Conservation (phyloP, 2,329 filamentous ascomycete genomes). For the Colletotrichum sp. region DNA sequence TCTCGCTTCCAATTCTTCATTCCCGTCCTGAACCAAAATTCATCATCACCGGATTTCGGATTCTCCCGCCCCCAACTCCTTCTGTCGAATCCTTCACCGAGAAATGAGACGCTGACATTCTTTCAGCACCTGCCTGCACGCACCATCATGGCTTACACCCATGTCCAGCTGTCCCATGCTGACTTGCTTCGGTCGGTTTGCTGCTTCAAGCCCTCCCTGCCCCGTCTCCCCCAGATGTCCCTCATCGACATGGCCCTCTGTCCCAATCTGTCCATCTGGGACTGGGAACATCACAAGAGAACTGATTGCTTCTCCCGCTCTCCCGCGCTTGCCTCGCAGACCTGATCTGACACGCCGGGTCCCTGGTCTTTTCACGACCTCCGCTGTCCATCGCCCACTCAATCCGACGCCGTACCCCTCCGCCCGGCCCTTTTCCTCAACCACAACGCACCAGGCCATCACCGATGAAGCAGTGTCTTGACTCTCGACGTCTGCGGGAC, state of each 20-base stretch:
- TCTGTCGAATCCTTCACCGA: neutral
- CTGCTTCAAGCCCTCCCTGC: neutral
- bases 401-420: neutral
- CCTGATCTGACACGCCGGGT: slow-evolving; percentile 7
- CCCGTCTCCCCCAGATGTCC: neutral
- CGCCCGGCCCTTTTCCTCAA: neutral
- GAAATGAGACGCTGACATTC: neutral
- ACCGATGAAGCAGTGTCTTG: neutral
- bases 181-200: neutral
- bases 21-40: neutral
- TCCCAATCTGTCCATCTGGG: neutral
- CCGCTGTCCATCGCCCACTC: neutral
- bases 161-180: neutral
- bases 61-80: neutral
- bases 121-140: neutral
- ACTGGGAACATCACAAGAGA: neutral
- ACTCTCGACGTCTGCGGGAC: neutral
- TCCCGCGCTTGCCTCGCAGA: neutral
- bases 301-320: neutral
- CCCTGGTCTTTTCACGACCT: neutral
- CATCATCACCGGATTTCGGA: neutral
- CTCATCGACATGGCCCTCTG: neutral
- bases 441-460: neutral
- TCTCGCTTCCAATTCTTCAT: neutral
- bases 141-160: neutral